These are phyloP conservation scores for Candida yuanshanica DNA, from an alignment of 805 yeast genomes.

Conservation along the genomic window DNA sequence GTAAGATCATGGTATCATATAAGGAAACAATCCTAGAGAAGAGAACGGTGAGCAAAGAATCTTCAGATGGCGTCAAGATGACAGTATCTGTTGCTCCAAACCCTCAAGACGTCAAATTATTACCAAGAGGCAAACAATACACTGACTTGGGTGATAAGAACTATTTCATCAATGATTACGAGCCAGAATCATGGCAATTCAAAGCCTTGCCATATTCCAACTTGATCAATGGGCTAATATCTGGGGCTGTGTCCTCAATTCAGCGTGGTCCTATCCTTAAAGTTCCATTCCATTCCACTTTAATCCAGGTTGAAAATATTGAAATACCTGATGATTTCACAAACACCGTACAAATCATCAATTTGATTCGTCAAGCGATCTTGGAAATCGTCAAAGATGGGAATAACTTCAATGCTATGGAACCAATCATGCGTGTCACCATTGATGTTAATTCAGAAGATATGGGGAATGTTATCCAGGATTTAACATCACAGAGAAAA, in stretches of 20 bases:
- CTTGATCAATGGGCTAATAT: conserved; percentile 45
- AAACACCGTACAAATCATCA: conserved; percentile 34
- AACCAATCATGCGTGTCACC: conserved; percentile 79
- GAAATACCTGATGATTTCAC: conserved; percentile 46
- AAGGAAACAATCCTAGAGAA: conserved; percentile 54
- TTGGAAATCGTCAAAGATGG: conserved; percentile 30
- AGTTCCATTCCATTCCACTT: conserved; percentile 55
- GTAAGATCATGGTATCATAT: conserved; percentile 84
- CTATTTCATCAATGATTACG: conserved; percentile 27
- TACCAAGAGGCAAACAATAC: conserved; percentile 23
- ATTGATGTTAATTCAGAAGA: conserved; percentile 65
- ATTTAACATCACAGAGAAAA: conserved; percentile 69
- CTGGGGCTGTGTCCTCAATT: conserved; percentile 56
- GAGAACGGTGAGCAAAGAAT: conserved; percentile 12
- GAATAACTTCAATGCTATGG: conserved; percentile 51
- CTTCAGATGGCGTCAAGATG: conserved; percentile 22
- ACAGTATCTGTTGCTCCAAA: conserved; percentile 29
- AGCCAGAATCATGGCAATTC: conserved; percentile 24
- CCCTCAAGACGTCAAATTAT: conserved; percentile 19
- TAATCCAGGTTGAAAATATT: conserved; percentile 45
- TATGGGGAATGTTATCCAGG: conserved; percentile 80
- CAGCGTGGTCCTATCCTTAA: conserved; percentile 56
- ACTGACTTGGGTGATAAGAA: conserved; percentile 30
- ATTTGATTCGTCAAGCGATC: conserved; percentile 41
- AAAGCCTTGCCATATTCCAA: conserved; percentile 44